A percentile compares a stretch with the other conserved stretches of the same genome.
Conservation (phyloP, 2,329 filamentous ascomycete genomes). For the Nannizzia gypsea region DNA sequence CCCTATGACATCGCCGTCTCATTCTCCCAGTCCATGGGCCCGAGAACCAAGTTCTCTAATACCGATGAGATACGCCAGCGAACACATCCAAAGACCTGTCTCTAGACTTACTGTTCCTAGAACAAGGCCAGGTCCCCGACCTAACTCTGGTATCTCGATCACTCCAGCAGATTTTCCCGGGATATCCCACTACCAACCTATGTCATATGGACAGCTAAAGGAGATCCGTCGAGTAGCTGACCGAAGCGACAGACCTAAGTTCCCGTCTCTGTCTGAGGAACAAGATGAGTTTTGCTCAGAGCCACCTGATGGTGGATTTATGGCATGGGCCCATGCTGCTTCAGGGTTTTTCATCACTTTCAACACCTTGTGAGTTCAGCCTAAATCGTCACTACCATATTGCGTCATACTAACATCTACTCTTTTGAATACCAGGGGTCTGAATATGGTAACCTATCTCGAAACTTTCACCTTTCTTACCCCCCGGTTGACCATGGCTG, state of each 20-base stretch:
- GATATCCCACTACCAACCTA: conserved; percentile 2
- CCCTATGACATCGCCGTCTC: neutral
- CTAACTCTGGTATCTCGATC: conserved; percentile 3
- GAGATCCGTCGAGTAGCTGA: conserved; percentile 8
- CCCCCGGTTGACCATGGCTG: neutral
- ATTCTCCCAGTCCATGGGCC: neutral
- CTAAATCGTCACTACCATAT: neutral
- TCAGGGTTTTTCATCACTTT: conserved; percentile 20
- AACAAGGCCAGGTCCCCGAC: neutral
- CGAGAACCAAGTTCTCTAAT: neutral
- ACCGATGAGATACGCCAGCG: neutral
- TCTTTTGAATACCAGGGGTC: conserved; percentile 14
- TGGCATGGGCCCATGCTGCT: conserved; percentile 25
- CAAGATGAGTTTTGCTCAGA: conserved; percentile 8
- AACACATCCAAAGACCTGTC: neutral
- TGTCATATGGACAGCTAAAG: conserved; percentile 10
- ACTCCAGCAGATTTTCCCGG: conserved; percentile 10
- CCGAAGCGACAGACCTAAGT: neutral
- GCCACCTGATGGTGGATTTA: conserved; percentile 22
- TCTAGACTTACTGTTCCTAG: neutral
- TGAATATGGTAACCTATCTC: conserved; percentile 21
- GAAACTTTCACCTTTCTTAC: neutral
- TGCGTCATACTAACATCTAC: neutral
- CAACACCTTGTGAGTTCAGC: conserved; percentile 23
- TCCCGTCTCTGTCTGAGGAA: neutral